phyloP scores from a whole-genome alignment of 495 filamentous ascomycete genomes.

The Jackrogersella minutella region DNA sequence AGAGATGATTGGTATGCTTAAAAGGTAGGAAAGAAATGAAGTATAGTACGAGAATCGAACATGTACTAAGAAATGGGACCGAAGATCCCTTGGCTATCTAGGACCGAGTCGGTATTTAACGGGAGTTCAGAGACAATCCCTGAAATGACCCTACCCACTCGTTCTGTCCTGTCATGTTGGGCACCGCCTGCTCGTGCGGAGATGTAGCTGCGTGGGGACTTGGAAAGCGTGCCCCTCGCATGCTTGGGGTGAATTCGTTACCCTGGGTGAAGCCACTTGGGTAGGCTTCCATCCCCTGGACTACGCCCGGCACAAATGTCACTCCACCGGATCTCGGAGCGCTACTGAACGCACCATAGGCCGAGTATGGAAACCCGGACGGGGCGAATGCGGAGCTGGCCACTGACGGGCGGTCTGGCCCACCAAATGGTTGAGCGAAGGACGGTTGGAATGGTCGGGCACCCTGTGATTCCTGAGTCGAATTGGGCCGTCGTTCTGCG shows the following conservation, averaged over 20 bases:
- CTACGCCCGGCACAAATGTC: conserved; percentile 48
- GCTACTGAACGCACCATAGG: conserved; percentile 55
- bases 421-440: conserved; percentile 47
- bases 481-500: conserved; percentile 57
- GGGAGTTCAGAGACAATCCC: conserved; percentile 61
- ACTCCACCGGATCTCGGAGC: conserved; percentile 49
- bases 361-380: conserved; percentile 51
- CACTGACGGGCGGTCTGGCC: conserved; percentile 46
- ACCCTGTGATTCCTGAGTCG: conserved; percentile 53
- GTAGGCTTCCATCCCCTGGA: conserved; percentile 54
- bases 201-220: conserved; percentile 45
- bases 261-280: conserved; percentile 50
- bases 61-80: conserved; percentile 5
- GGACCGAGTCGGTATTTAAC: conserved; percentile 39
- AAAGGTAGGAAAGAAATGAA: too few species aligned
- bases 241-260: conserved; percentile 50
- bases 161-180: conserved; percentile 47
- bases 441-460: conserved; percentile 50
- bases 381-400: conserved; percentile 47
- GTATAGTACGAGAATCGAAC: conserved; percentile 50
- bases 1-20: conserved; percentile 34
- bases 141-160: conserved; percentile 61
- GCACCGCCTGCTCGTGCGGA: conserved; percentile 50
- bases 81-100: too few species aligned
- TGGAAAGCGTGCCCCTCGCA: conserved; percentile 56